phyloP scores from a whole-genome alignment of 305 asterid species.

The Caryopteris hybrid region DNA sequence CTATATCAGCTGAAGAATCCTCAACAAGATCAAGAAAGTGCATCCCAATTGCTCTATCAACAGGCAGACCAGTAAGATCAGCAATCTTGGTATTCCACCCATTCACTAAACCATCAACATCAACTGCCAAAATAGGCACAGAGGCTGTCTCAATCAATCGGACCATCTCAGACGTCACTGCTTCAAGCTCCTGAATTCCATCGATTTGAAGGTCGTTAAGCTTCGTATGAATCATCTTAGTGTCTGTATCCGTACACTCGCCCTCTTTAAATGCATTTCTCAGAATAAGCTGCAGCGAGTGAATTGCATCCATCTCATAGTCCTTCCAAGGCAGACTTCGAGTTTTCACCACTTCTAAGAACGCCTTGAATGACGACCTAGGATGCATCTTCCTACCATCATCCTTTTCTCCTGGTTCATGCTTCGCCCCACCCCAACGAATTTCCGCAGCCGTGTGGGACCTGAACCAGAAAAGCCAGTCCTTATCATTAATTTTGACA shows the following conservation, averaged over 20 bases:
- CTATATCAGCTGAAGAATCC: slow-evolving; percentile 76
- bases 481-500: slow-evolving; percentile 66
- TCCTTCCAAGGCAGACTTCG: slow-evolving; percentile 86
- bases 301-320: slow-evolving; percentile 91
- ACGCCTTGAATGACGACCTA: slow-evolving; percentile 83
- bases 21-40: slow-evolving; percentile 81
- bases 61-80: slow-evolving; percentile 72
- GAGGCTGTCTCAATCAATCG: slow-evolving; percentile 90
- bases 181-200: slow-evolving; percentile 82
- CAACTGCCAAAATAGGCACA: slow-evolving; percentile 92
- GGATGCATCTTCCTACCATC: slow-evolving; percentile 87
- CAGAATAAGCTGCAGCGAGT: slow-evolving; percentile 84
- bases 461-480: slow-evolving; percentile 96
- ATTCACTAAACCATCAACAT: slow-evolving; percentile 70
- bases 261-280: slow-evolving; percentile 66
- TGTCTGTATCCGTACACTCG: slow-evolving; percentile 29
- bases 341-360: slow-evolving; percentile 78
- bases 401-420: slow-evolving; percentile 66
- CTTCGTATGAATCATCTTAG: slow-evolving; percentile 49
- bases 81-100: slow-evolving; percentile 93
- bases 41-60: slow-evolving; percentile 69
- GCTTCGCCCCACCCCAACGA: slow-evolving; percentile 95
- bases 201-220: slow-evolving; percentile 75
- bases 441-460: slow-evolving; percentile 87
- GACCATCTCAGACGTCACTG: slow-evolving; percentile 91